A percentile compares a stretch with the other conserved stretches of the same genome.
Conservation (phyloP, 768 basidiomycete species). For the Trametes punicea region DNA sequence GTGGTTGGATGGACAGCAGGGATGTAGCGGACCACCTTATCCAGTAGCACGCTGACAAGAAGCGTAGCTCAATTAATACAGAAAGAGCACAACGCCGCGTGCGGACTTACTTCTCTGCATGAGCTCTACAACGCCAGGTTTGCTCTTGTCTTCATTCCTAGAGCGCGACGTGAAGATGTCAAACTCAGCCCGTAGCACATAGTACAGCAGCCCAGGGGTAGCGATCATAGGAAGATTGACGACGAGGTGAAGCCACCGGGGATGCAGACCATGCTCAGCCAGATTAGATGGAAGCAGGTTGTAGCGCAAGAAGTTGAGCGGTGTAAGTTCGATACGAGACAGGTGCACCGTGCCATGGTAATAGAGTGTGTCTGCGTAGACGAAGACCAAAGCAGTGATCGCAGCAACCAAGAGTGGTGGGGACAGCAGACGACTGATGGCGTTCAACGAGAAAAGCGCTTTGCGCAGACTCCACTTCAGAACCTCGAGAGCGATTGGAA, state of each 20-base stretch:
- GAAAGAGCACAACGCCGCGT: not conserved
- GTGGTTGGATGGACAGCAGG: constrained; percentile 34
- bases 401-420: constrained; percentile 25
- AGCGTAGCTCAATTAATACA: too few species aligned
- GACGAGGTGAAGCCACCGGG: constrained; percentile 37
- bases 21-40: constrained; percentile 30
- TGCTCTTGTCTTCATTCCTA: not conserved
- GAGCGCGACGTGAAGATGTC: constrained; percentile 1
- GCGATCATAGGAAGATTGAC: constrained; percentile 41
- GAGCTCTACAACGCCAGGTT: constrained; percentile 1
- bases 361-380: constrained; percentile 33
- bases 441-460: not conserved
- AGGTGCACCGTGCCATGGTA: constrained; percentile 25
- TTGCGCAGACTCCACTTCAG: constrained; percentile 18
- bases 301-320: constrained; percentile 38
- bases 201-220: constrained; percentile 32
- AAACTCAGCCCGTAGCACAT: constrained; percentile 21
- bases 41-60: constrained; percentile 29
- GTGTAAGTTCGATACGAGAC: constrained; percentile 29
- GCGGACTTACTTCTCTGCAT: constrained; percentile 6
- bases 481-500: constrained; percentile 31
- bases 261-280: constrained; percentile 39
- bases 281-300: constrained; percentile 37
- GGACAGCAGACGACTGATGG: constrained; percentile 16
- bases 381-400: constrained; percentile 17